Evolutionary conservation across 2,329 filamentous ascomycete species (phyloP).

Genomic region (Clonostachys chloroleuca): DNA sequence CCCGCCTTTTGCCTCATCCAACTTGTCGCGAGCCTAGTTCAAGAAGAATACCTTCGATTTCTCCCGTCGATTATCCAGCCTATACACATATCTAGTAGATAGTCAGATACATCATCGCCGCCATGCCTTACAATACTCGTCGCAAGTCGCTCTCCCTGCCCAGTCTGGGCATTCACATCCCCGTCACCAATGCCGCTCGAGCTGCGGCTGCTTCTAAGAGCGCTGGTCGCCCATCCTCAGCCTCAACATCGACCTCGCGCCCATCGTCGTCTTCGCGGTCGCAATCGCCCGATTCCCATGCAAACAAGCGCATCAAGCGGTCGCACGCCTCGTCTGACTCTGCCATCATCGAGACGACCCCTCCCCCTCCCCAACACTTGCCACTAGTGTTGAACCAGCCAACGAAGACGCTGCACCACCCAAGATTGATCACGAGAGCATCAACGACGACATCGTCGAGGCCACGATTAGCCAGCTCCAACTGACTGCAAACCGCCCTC

Average conservation of each 20-base stretch:
- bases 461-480: conserved; percentile 85
- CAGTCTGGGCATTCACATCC: conserved; percentile 86
- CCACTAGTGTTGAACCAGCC: conserved; percentile 17
- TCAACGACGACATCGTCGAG: conserved; percentile 94
- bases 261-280: conserved; percentile 20
- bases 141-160: conserved; percentile 92
- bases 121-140: conserved; percentile 93
- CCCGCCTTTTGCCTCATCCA: no score
- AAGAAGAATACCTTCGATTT: no score
- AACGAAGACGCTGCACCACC: conserved; percentile 11
- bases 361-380: conserved; percentile 37
- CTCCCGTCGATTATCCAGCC: no score
- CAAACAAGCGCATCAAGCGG: conserved; percentile 71
- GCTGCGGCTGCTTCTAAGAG: conserved; percentile 45
- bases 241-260: conserved; percentile 18
- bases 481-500: conserved; percentile 85
- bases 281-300: conserved; percentile 26
- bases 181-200: conserved; percentile 59
- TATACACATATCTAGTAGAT: no score
- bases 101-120: conserved; percentile 4
- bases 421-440: conserved; percentile 64
- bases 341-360: conserved; percentile 76
- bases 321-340: conserved; percentile 67
- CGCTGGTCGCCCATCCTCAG: conserved; percentile 19
- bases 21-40: no score